A percentile compares a stretch with the other conserved stretches of the same genome.
phyloP scores from a whole-genome alignment of 1,139 yeast genomes.

The Blastobotrys arbuscula region DNA sequence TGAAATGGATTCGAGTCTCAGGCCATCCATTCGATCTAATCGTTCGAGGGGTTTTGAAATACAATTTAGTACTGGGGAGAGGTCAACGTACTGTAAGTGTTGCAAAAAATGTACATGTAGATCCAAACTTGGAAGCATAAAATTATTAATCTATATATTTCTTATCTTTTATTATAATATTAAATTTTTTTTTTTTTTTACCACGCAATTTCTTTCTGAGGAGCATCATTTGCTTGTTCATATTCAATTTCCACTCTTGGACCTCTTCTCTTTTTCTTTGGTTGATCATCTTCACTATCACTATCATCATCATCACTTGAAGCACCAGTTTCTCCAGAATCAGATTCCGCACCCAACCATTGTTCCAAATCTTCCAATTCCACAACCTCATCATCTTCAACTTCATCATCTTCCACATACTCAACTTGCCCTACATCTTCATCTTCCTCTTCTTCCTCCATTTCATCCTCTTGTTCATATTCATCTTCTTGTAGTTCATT shows the following conservation, averaged over 20 bases:
- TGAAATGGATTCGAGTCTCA: conserved; percentile 70
- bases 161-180: not conserved
- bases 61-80: conserved; percentile 57
- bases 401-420: conserved; percentile 63
- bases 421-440: conserved; percentile 76
- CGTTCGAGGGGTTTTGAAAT: conserved; percentile 74
- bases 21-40: conserved; percentile 83
- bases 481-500: conserved; percentile 60
- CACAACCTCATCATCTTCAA: conserved; percentile 68
- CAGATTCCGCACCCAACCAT: conserved; percentile 63
- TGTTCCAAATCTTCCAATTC: conserved; percentile 88
- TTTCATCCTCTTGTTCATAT: conserved; percentile 57
- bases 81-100: conserved; percentile 27
- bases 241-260: conserved; percentile 80
- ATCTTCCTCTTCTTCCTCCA: conserved; percentile 49
- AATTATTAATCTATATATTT: not conserved
- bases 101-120: conserved; percentile 44
- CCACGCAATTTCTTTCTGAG: conserved; percentile 10
- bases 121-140: conserved; percentile 39
- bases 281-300: conserved; percentile 30
- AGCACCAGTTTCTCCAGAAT: conserved; percentile 40
- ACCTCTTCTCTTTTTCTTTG: conserved; percentile 33
- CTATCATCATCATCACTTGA: conserved; percentile 31
- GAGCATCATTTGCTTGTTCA: conserved; percentile 54
- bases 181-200: not conserved